Conservation (phyloP, 768 basidiomycete species). For the Mycena pura region DNA sequence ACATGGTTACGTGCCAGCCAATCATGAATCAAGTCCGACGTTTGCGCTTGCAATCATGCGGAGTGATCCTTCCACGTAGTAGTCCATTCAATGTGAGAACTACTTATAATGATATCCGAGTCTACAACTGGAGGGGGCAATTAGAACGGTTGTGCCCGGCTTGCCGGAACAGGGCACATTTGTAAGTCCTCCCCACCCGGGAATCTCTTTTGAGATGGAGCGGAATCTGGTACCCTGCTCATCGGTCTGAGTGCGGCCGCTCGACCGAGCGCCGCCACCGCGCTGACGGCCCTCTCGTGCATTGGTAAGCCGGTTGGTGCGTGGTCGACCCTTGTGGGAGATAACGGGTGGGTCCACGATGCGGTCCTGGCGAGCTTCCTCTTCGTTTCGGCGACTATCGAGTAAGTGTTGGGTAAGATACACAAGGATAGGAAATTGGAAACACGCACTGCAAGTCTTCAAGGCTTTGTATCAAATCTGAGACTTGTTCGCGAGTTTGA, state of each 20-base stretch:
- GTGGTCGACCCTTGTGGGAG: constrained; percentile 9
- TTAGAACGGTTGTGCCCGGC: too few relatives aligned
- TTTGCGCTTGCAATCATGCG: too few relatives aligned
- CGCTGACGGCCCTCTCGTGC: not conserved
- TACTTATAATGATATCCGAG: too few relatives aligned
- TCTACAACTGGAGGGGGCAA: too few relatives aligned
- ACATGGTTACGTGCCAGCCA: too few relatives aligned
- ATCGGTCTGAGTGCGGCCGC: not conserved
- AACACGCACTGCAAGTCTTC: not conserved
- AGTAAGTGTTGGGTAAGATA: not conserved
- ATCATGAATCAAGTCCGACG: too few relatives aligned
- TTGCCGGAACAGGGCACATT: too few relatives aligned
- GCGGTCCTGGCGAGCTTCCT: not conserved
- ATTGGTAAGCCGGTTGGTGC: not conserved
- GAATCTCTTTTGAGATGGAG: not conserved
- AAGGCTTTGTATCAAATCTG: not conserved
- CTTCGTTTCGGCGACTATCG: not conserved
- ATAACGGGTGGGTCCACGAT: constrained; percentile 2
- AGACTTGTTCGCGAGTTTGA: not conserved
- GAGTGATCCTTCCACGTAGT: too few relatives aligned
- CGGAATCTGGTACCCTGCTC: not conserved
- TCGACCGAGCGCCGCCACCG: not conserved
- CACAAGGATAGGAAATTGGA: not conserved
- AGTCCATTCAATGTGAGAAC: too few relatives aligned
- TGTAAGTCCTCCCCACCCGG: too few relatives aligned